These are phyloP conservation scores for Trypanosoma melophagium DNA, from an alignment of 208 protist genomes.

Conservation along the genomic window DNA sequence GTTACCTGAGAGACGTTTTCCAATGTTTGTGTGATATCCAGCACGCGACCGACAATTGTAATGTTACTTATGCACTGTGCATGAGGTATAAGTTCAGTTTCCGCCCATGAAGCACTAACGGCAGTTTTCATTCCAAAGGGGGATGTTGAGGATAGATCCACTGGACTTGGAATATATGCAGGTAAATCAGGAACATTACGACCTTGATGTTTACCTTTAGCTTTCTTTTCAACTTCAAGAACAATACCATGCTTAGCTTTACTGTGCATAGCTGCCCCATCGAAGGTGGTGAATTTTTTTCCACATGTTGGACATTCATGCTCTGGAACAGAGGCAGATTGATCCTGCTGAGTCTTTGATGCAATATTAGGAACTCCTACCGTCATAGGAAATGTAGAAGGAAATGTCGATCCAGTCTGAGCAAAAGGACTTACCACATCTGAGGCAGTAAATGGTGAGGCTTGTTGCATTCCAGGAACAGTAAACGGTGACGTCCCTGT, in stretches of 20 bases:
- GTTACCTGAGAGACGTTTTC: conserved; percentile 44
- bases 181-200: conserved; percentile 53
- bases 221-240: conserved; percentile 36
- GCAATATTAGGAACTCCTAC: conserved; percentile 7
- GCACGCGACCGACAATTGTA: conserved; percentile 37
- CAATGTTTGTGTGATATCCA: conserved; percentile 36
- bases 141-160: conserved; percentile 79
- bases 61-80: conserved; percentile 80
- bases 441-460: conserved; percentile 46
- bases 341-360: conserved; percentile 23
- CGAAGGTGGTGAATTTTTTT: conserved; percentile 54
- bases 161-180: conserved; percentile 86
- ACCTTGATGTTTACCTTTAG: conserved; percentile 11
- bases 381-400: conserved; percentile 2
- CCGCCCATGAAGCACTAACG: conserved; percentile 48
- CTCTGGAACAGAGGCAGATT: conserved; percentile 16
- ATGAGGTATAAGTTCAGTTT: conserved; percentile 71
- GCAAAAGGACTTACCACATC: conserved; percentile 20
- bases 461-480: conserved; percentile 15
- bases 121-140: conserved; percentile 55
- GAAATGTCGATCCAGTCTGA: conserved; percentile 2
- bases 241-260: conserved; percentile 78
- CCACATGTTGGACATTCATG: conserved; percentile 66
- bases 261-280: conserved; percentile 75
- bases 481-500: conserved; percentile 28